A percentile compares a stretch with the other conserved stretches of the same genome.
Evolutionary conservation across 495 filamentous ascomycete genomes (phyloP).

Genomic region (Patellaria atrata): DNA sequence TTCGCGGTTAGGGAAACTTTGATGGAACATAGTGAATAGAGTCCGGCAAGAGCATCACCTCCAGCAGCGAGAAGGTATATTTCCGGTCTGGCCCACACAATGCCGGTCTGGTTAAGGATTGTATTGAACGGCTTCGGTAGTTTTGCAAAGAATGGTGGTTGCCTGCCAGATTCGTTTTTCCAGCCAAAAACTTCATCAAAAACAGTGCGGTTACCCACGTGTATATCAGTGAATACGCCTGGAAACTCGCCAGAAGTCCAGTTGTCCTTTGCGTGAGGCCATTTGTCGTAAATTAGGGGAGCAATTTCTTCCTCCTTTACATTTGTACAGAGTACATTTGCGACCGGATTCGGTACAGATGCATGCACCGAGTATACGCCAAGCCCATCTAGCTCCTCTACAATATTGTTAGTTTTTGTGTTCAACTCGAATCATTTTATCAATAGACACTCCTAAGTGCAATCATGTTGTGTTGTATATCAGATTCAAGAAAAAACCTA

Average conservation of each 20-base stretch:
- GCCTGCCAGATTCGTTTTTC: conserved; percentile 31
- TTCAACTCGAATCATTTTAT: background rate
- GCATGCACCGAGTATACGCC: conserved; percentile 52
- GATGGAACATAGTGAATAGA: conserved; percentile 50
- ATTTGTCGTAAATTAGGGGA: conserved; percentile 46
- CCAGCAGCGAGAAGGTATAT: conserved; percentile 50
- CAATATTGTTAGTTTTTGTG: background rate
- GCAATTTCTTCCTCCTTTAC: conserved; percentile 41
- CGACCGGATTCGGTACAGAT: conserved; percentile 45
- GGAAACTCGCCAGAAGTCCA: background rate
- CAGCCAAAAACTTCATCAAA: conserved; percentile 60
- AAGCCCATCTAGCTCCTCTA: conserved; percentile 43
- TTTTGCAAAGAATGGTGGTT: conserved; percentile 50
- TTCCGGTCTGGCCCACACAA: conserved; percentile 29
- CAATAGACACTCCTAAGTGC: conserved; percentile 2
- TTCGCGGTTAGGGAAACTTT: conserved; percentile 39
- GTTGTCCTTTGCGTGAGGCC: conserved; percentile 31
- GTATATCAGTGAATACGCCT: background rate
- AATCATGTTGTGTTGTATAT: too few species aligned
- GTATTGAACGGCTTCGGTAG: conserved; percentile 49
- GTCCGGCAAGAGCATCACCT: conserved; percentile 8
- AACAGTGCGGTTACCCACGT: conserved; percentile 37
- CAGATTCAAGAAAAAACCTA: too few species aligned
- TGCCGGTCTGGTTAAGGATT: conserved; percentile 38
- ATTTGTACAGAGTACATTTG: conserved; percentile 58